Evolutionary conservation across 306 rosid species (phyloP), one percentile per base, ranked within the genome.

Genomic region (Trifolium pratense): DNA sequence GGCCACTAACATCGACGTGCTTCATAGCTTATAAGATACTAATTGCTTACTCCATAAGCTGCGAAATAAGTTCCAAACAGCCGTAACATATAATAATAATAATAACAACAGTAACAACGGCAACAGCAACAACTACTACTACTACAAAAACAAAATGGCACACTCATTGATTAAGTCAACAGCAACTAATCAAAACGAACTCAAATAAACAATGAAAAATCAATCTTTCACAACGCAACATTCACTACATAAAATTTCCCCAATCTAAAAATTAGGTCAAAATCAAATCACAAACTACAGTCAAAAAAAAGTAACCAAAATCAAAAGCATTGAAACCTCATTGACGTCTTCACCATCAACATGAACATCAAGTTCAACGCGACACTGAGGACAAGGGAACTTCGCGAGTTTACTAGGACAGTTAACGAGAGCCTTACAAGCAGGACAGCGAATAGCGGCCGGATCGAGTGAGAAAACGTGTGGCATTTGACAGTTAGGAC

Each of bases 311-410:
- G 34, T 3, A 18, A 17, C 32, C 8, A 51, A 70, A 69, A 67
- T 6, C 14, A 67, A 14, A 1, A 10, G 3, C 37, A 34, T 34
- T 2, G 5, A 70, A 46, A 80, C 84, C 84, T 80, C 84, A 37
- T 80, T 75, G 46, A 75, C 63, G 18, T 69, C 77, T 45, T 74
- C 77, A 49, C 21, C 11, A 59, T 39, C 79, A 13, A 60, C 90
- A 5, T 87, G 84, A 25, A 83, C 86, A 10, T 92, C 88, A 15
- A 88, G 90, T 79, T 80, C 88, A 75, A 79, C 87, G 16, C 73
- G 75, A 32, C 97, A 92, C 74, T 88, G 93, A 13, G 94, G 96
- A 70, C 97, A 92, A 39, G 82, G 60, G 62, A 92, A 88, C 87
- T 85, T 74, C 1, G 86, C 56, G 17, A 90, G 73, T 20, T 93